Evolutionary conservation across 345 rosid genomes (phyloP), one percentile per base, ranked within the genome.

Genomic region (Gossypium turneri): DNA sequence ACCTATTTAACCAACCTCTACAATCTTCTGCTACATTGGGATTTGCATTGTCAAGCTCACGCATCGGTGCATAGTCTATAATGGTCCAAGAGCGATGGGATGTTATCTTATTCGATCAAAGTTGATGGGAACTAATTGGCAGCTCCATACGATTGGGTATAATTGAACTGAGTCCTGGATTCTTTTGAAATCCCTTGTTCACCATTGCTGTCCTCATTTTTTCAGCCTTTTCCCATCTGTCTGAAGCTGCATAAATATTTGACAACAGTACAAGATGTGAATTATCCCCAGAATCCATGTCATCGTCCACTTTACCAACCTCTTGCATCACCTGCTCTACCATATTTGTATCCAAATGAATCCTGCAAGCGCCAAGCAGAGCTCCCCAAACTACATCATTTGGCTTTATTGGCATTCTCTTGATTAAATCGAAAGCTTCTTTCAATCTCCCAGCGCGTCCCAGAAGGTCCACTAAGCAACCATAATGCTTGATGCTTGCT

Each of bases 381-480:
- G 86, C 86, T 24, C 91, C 97, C 89, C 89, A 87, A 43, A 90
- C 86, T 7, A 86, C 83, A 77, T 86, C 87, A 70, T 88, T 90
- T 20, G 96, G 94, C 80, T 80, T 85, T 81, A 86, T 51, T 8
- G 89, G 91, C 97, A 92, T 89, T 58, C 75, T 73, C 81, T 77
- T 88, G 13, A 92, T 76, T 47, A 90, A 73, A 70, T 76, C 20
- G 48, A 85, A 85, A 72, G 98, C 96, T 50, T 94, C 94, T 73
- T 83, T 80, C 73, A 90, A 63, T 82, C 85, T 84, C 38, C 98
- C 94, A 0, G 90, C 80, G 24, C 89, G 89, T 22, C 91, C 94
- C 69, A 94, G 72, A 57, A 94, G 86, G 84, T 94, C 93, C 56
- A 90, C 86, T 83, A 91, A 75, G 73, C 95, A 90, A 44, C 94